Evolutionary conservation across 2,329 filamentous ascomycete genomes (phyloP).

Genomic region (Colletotrichum spaethianum): DNA sequence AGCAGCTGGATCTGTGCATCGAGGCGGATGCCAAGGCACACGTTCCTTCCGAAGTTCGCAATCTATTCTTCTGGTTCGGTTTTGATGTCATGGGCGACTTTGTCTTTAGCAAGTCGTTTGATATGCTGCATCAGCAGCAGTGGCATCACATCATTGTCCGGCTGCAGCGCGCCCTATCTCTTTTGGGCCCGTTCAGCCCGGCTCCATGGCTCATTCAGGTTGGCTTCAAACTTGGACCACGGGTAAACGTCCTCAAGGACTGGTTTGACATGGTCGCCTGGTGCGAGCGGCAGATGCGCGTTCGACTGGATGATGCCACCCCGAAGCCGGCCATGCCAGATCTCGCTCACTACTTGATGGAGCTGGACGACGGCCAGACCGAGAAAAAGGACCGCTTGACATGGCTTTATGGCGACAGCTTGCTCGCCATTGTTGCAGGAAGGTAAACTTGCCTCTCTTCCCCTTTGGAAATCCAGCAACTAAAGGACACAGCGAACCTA

Average conservation of each 20-base stretch:
- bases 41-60: conserved; percentile 40
- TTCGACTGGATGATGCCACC: conserved; percentile 30
- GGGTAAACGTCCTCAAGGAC: conserved; percentile 42
- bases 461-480: background rate
- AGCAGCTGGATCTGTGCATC: conserved; percentile 42
- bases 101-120: conserved; percentile 53
- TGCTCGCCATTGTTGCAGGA: conserved; percentile 45
- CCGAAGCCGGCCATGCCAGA: conserved; percentile 34
- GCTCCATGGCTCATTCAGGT: conserved; percentile 47
- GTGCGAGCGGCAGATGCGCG: conserved; percentile 42
- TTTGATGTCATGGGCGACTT: conserved; percentile 55
- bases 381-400: conserved; percentile 28
- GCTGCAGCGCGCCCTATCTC: conserved; percentile 45
- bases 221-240: conserved; percentile 42
- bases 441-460: conserved; percentile 29
- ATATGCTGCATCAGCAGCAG: conserved; percentile 48
- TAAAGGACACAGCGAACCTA: conserved; percentile 40
- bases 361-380: conserved; percentile 31
- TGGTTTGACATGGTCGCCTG: conserved; percentile 45
- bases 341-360: conserved; percentile 37
- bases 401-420: conserved; percentile 41
- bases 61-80: conserved; percentile 48
- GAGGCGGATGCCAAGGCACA: conserved; percentile 39
- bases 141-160: conserved; percentile 48
- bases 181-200: conserved; percentile 49